A percentile compares a stretch with the other conserved stretches of the same genome.
These are phyloP conservation scores for Botrytis byssoidea DNA, from an alignment of 2,329 filamentous ascomycete species.

Conservation along the genomic window DNA sequence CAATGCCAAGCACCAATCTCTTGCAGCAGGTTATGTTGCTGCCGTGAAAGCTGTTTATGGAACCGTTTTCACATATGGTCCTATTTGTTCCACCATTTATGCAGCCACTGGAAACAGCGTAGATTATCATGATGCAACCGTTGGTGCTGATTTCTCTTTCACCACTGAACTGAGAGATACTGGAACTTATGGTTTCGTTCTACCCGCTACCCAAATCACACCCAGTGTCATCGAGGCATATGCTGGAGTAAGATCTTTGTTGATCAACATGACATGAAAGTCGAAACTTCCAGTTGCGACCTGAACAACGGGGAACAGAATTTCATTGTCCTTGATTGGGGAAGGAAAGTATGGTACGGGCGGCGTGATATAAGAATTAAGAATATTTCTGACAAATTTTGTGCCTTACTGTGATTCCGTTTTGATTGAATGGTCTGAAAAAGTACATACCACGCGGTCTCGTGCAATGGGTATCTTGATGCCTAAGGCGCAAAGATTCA, in stretches of 20 bases:
- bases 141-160: conserved; percentile 40
- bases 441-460: background rate
- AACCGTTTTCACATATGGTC: conserved; percentile 44
- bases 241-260: conserved; percentile 40
- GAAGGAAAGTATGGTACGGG: background rate
- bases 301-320: background rate
- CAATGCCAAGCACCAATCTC: conserved; percentile 47
- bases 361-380: background rate
- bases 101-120: conserved; percentile 49
- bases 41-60: conserved; percentile 57
- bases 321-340: background rate
- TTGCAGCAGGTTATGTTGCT: conserved; percentile 49
- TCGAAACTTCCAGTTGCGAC: background rate
- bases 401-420: background rate
- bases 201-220: conserved; percentile 49
- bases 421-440: background rate
- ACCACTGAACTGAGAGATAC: conserved; percentile 51
- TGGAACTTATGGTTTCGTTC: conserved; percentile 48
- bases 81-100: conserved; percentile 61
- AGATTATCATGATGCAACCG: conserved; percentile 46
- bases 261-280: conserved; percentile 28
- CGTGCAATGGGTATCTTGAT: background rate
- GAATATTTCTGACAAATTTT: background rate
- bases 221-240: conserved; percentile 49
- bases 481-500: background rate